Evolutionary conservation across 108 stramenopile genomes (phyloP).

Genomic region (Nitzschia inconspicua): DNA sequence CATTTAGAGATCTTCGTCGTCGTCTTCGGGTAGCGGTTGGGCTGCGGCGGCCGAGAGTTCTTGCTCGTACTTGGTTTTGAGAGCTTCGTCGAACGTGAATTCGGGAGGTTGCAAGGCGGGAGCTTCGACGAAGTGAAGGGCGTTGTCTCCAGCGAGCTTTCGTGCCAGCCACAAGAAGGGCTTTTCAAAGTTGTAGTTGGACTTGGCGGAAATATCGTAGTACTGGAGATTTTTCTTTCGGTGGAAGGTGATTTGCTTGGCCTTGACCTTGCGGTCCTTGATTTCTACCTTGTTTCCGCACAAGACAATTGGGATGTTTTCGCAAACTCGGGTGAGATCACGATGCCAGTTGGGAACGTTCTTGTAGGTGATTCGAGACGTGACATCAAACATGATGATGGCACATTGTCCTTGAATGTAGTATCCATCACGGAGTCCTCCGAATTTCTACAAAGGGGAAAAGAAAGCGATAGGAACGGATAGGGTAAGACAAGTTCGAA

Average conservation of each 20-base stretch:
- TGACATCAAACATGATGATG: conserved; percentile 99
- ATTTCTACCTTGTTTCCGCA: conserved; percentile 99
- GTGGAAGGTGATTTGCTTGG: conserved; percentile 99
- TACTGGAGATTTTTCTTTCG: conserved; percentile 99
- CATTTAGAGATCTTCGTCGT: conserved; percentile 91
- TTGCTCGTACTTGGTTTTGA: conserved; percentile 83
- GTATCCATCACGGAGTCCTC: conserved; percentile 96
- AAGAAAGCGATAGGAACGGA: too few species aligned
- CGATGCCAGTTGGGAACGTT: conserved; percentile 99
- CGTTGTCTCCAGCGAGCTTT: conserved; percentile 96
- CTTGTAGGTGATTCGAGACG: conserved; percentile 98
- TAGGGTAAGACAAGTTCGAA: too few species aligned
- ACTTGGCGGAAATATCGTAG: conserved; percentile 99
- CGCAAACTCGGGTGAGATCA: conserved; percentile 98
- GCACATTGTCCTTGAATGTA: conserved; percentile 99
- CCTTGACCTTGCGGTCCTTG: conserved; percentile 99
- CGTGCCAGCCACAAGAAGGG: conserved; percentile 99
- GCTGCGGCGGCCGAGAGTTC: conserved; percentile 89
- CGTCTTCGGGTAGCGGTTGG: conserved; percentile 94
- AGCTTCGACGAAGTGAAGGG: conserved; percentile 96
- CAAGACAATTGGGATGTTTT: conserved; percentile 99
- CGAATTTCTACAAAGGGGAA: conserved; percentile 85
- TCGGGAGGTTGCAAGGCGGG: conserved; percentile 98
- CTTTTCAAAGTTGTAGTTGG: conserved; percentile 99
- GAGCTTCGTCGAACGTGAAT: conserved; percentile 86